Conservation (phyloP, 257 asterid species). For the Gentiana straminea region DNA sequence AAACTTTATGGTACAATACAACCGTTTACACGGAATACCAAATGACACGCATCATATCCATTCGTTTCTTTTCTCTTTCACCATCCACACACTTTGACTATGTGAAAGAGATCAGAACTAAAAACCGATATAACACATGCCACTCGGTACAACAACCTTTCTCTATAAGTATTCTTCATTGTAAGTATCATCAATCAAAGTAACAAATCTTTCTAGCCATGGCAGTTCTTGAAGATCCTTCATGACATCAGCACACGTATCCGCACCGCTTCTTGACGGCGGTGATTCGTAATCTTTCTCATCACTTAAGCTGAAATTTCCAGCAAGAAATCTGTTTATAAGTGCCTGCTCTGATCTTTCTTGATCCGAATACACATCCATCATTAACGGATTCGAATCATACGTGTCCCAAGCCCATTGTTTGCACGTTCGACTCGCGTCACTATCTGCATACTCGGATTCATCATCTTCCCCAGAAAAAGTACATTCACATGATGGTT, state of each 20-base stretch:
- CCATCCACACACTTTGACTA: no score
- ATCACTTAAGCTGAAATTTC: slow-evolving; percentile 65
- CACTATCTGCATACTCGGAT: slow-evolving; percentile 21
- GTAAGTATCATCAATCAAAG: slow-evolving; percentile 77
- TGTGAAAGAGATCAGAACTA: no score
- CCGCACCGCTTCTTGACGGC: slow-evolving; percentile 38
- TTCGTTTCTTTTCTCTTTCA: not conserved
- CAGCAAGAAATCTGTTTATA: slow-evolving; percentile 85
- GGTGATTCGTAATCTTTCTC: slow-evolving; percentile 53
- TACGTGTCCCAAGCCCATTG: slow-evolving; percentile 95
- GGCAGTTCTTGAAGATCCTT: slow-evolving; percentile 95
- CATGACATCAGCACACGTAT: slow-evolving; percentile 77
- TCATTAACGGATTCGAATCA: slow-evolving; percentile 53
- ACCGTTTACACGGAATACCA: not conserved
- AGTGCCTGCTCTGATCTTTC: slow-evolving; percentile 91
- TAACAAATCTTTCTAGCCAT: slow-evolving; percentile 93
- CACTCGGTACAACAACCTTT: slow-evolving; percentile 11
- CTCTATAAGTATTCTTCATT: slow-evolving; percentile 63
- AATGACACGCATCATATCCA: not conserved
- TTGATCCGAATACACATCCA: slow-evolving; percentile 86
- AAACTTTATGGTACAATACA: no score
- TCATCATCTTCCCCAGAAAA: slow-evolving; percentile 51
- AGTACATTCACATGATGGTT: slow-evolving; percentile 59
- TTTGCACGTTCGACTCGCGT: slow-evolving; percentile 54
- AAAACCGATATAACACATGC: no score